Percentiles rank a stretch among this genome's conserved stretches.
phyloP scores from a whole-genome alignment of 2,329 filamentous ascomycete genomes.

The Fusarium sp. region DNA sequence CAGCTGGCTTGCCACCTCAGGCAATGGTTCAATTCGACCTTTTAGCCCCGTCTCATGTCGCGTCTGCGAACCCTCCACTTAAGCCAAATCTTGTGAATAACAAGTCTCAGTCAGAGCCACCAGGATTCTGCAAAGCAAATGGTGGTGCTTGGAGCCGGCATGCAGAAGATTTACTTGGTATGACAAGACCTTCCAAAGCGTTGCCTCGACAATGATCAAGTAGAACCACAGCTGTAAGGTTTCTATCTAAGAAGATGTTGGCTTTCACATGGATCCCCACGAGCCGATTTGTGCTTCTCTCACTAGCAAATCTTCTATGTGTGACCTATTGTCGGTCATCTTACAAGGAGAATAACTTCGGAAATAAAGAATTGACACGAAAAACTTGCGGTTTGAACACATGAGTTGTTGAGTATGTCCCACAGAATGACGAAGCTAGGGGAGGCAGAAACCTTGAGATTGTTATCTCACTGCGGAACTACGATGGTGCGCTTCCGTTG shows the following conservation, averaged over 20 bases:
- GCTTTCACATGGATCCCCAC: background rate
- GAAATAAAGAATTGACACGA: background rate
- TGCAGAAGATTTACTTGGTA: constrained; percentile 73
- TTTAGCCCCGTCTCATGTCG: constrained; percentile 26
- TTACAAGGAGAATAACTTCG: background rate
- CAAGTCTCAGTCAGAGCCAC: constrained; percentile 43
- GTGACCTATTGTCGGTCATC: background rate
- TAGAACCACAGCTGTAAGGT: background rate
- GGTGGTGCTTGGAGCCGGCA: constrained; percentile 76
- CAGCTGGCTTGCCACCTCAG: constrained; percentile 60
- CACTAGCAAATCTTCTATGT: background rate
- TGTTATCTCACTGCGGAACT: background rate
- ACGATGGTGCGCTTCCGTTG: background rate
- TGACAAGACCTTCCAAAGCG: constrained; percentile 61
- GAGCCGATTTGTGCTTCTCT: background rate
- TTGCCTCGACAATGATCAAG: constrained; percentile 12
- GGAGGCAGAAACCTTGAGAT: no score
- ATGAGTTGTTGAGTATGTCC: background rate
- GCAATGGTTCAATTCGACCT: constrained; percentile 54
- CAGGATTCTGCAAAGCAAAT: constrained; percentile 62
- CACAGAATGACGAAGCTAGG: no score
- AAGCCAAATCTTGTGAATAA: background rate
- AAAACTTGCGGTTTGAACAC: background rate
- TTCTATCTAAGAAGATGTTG: background rate
- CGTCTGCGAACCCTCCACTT: background rate